Conservation (phyloP, 164 flowering plant species). For the Amborella trichopoda region DNA sequence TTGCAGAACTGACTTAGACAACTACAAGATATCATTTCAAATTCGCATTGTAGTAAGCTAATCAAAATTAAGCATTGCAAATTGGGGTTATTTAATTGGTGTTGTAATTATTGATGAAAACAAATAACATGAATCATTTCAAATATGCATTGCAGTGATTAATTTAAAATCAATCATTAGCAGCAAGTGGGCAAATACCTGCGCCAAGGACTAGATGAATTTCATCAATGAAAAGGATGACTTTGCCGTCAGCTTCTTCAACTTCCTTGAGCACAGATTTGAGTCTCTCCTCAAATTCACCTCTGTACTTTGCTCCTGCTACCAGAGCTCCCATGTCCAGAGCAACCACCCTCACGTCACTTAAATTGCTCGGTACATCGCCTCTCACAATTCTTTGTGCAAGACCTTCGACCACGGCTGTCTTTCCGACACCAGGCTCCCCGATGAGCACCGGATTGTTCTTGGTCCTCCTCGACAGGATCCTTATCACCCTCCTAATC, state of each 20-base stretch:
- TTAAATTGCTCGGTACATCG: conserved; percentile 70
- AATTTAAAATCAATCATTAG: too few species aligned
- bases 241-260: conserved; percentile 77
- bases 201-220: conserved; percentile 81
- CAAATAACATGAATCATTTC: too few species aligned
- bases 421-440: conserved; percentile 87
- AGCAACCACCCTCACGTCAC: conserved; percentile 68
- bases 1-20: too few species aligned
- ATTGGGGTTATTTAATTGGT: too few species aligned
- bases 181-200: too few species aligned
- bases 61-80: too few species aligned
- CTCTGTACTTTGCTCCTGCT: conserved; percentile 74
- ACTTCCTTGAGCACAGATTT: conserved; percentile 75
- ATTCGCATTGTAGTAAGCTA: too few species aligned
- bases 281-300: conserved; percentile 77
- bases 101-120: too few species aligned
- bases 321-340: conserved; percentile 80
- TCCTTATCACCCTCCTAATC: conserved; percentile 61
- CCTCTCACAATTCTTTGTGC: conserved; percentile 81
- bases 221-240: conserved; percentile 74
- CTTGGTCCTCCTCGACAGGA: conserved; percentile 69
- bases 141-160: too few species aligned
- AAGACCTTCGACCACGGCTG: conserved; percentile 80
- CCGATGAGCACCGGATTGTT: conserved; percentile 86
- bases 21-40: too few species aligned